These are phyloP conservation scores for Lentinula aciculospora DNA, from an alignment of 768 basidiomycete species.

Conservation along the genomic window DNA sequence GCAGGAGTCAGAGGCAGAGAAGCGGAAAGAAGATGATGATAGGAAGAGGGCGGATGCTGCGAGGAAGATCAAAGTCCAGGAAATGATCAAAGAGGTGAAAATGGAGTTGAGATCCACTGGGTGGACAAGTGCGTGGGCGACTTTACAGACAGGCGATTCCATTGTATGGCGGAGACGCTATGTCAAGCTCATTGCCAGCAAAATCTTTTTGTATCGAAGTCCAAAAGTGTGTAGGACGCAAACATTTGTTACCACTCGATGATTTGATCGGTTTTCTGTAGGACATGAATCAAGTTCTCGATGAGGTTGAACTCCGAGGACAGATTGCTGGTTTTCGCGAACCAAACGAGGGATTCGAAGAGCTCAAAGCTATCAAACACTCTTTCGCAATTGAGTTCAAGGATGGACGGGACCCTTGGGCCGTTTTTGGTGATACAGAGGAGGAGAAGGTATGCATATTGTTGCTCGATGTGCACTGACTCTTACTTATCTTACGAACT, in stretches of 20 bases:
- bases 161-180: constrained; percentile 63
- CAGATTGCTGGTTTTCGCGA: constrained; percentile 44
- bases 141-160: constrained; percentile 48
- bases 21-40: constrained; percentile 36
- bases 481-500: constrained; percentile 8
- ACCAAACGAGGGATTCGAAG: constrained; percentile 65
- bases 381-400: constrained; percentile 64
- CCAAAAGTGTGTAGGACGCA: constrained; percentile 35
- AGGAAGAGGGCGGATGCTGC: constrained; percentile 35
- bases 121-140: constrained; percentile 52
- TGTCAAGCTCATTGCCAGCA: constrained; percentile 46
- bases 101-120: constrained; percentile 27
- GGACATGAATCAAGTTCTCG: constrained; percentile 33
- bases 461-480: not conserved
- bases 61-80: constrained; percentile 40
- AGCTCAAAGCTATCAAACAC: constrained; percentile 57
- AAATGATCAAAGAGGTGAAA: constrained; percentile 37
- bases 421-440: constrained; percentile 56
- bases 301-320: constrained; percentile 42
- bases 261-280: constrained; percentile 14
- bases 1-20: constrained; percentile 36
- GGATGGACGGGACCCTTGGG: constrained; percentile 43
- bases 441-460: constrained; percentile 48
- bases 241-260: not conserved
- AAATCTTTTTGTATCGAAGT: constrained; percentile 44